phyloP scores from a whole-genome alignment of 768 basidiomycete genomes.

The Termitomyces sp. region DNA sequence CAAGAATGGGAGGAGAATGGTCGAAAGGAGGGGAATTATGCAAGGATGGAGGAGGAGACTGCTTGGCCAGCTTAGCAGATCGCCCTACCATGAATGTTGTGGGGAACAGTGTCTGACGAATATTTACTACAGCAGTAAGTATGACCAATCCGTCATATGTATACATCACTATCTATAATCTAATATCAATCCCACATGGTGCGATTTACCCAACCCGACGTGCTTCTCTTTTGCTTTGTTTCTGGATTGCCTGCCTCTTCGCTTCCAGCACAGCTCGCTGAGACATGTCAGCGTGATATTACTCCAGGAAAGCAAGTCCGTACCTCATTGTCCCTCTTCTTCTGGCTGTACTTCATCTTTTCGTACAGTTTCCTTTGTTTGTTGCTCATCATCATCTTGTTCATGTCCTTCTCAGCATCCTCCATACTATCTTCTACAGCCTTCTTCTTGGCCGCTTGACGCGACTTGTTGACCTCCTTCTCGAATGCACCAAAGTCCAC shows the following conservation, averaged over 20 bases:
- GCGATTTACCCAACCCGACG: conserved; percentile 5
- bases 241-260: conserved; percentile 53
- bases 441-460: conserved; percentile 34
- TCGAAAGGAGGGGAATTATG: conserved; percentile 31
- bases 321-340: conserved; percentile 78
- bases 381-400: conserved; percentile 98
- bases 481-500: conserved; percentile 79
- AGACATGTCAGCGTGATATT: conserved; percentile 9
- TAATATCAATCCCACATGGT: conserved; percentile 1
- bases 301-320: conserved; percentile 20
- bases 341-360: conserved; percentile 85
- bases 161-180: background rate
- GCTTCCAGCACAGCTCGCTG: conserved; percentile 62
- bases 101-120: background rate
- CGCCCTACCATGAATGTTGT: conserved; percentile 25
- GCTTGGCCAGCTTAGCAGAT: conserved; percentile 8
- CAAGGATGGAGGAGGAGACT: conserved; percentile 5
- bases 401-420: conserved; percentile 76
- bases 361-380: conserved; percentile 92
- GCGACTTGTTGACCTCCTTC: conserved; percentile 63
- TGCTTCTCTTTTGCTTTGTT: conserved; percentile 40
- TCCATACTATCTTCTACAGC: conserved; percentile 25
- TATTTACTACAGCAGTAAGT: conserved; percentile 2
- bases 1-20: conserved; percentile 31
- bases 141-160: background rate